Evolutionary conservation across 2,329 filamentous ascomycete species (phyloP), one percentile per base, ranked within the genome.

Genomic region (Monosporascus sp.): DNA sequence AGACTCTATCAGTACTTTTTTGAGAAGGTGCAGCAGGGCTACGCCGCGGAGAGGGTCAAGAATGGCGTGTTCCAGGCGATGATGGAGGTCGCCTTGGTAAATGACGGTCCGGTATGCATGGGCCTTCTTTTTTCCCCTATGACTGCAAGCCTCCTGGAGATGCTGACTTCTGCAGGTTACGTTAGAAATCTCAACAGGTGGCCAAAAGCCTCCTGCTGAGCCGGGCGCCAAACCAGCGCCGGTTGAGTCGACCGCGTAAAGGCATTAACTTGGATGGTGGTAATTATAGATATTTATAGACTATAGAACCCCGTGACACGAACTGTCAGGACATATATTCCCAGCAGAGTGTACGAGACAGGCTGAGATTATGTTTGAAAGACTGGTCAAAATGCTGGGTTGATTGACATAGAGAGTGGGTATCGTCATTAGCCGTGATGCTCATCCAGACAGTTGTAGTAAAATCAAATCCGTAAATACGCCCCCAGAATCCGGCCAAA

Each of bases 21-120:
- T 62, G 74, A 81, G 49, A 89, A 88, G 62, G 84, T 97, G 43
- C 81, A 85, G 62, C 78, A 85, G 51, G 78, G 84, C 3, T 96
- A 97, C 69, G 70, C 76, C 5, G 71, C 81, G 7, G 88, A 91
- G 8, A 86, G 80, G 58, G 92, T 99, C 54, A 91, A 96, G 68
- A 87, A 99, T 68, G 94, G 95, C n/a, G 85, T 93, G 31, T 99
- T 99, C 70, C 93, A 96, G 67, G 94, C 94, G 49, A 97, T 96
- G 92, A 99, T 99, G 94, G 88, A 97, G 66, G 93, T 99, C 54
- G 88, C 89, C 48, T 73, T 97, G 31, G 85, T 97, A 49, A 97
- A 97, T 61, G 93, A 97, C 61, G 85, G 85, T 1, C 85, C 85
- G 51, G 85, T 87, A 68, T 63, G 74, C 63, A 8, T 49, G 24